Evolutionary conservation across 805 yeast species (phyloP).

Genomic region (Pichia kluyveri): DNA sequence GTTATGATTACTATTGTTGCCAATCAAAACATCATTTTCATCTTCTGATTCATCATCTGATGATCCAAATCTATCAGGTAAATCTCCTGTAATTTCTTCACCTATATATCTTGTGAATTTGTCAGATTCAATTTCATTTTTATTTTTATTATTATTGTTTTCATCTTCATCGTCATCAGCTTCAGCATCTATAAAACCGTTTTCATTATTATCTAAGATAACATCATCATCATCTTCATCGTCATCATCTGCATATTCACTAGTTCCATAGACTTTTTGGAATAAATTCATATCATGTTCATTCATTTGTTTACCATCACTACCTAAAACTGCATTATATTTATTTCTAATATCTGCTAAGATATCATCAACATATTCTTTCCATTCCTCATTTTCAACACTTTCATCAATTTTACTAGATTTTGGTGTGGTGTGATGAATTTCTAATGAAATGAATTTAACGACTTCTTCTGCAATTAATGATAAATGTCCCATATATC

Average conservation of each 20-base stretch:
- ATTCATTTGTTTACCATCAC: slow-evolving; percentile 29
- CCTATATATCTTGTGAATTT: slow-evolving; percentile 69
- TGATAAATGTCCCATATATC: slow-evolving; percentile 96
- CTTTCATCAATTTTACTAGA: slow-evolving; percentile 44
- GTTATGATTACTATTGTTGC: background rate
- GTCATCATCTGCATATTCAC: slow-evolving; percentile 18
- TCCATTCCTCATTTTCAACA: slow-evolving; percentile 13
- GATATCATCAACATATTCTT: slow-evolving; percentile 68
- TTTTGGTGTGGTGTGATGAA: slow-evolving; percentile 48
- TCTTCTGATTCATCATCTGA: slow-evolving; percentile 54
- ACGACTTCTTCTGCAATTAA: slow-evolving; percentile 93
- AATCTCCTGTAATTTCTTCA: slow-evolving; percentile 55
- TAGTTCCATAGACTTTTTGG: slow-evolving; percentile 17
- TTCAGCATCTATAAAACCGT: slow-evolving; percentile 18
- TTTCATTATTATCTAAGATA: slow-evolving; percentile 9
- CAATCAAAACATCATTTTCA: slow-evolving; percentile 22
- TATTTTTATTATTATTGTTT: slow-evolving; percentile 15
- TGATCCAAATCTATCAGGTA: slow-evolving; percentile 39
- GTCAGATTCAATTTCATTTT: slow-evolving; percentile 28
- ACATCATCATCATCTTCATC: slow-evolving; percentile 16
- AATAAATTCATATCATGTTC: slow-evolving; percentile 28
- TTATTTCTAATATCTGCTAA: slow-evolving; percentile 86
- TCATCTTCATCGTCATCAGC: slow-evolving; percentile 14
- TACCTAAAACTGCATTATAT: slow-evolving; percentile 86
- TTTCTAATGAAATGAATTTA: slow-evolving; percentile 59